Evolutionary conservation across 257 asterid genomes (phyloP), one percentile per base, ranked within the genome.

Genomic region (Mentha longifolia): DNA sequence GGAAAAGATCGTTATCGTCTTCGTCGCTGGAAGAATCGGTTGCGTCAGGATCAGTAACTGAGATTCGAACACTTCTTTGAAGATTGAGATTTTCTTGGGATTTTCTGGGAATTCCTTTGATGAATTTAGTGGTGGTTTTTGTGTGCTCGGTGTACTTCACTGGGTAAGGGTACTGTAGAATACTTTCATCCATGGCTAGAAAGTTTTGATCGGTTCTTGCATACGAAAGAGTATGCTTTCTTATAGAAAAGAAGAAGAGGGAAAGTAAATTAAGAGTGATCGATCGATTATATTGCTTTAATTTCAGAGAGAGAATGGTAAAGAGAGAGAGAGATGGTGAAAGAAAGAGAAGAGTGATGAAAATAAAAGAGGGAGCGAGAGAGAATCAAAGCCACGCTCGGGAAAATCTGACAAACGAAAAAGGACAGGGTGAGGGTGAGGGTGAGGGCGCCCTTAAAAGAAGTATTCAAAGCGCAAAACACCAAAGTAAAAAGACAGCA

Each of bases 11-110:
- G 12, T 63, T 14, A 10, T 81, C 90, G 2, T 88, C 95, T 35
- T 89, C 98, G 22, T 86, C 97, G 49, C 92, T 74, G 15, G 95
- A 85, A 5, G 98, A 92, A 55, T 92, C 98, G 0, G 97, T 88
- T 10, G 98, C 98, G 47, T 92, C 88, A 0, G 96, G 88, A 65
- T 92, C 97, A 0, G 92, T 90, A 0, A 90, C 88, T 0, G 89
- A 77, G 5, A 92, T 80, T 41, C 92, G 78, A 1, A 92, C 87
- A 0, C 85, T 80, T 67, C 37, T 88, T 0, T 84, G 88, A 11
- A 43, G 8, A 20, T 76, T 33, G n/a, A 68, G 47, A 62, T 61
- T 61, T 0, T 35, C 4, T 15, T 2, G 33, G 55, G 41, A 2
- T 52, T 55, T 82, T 25, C 62, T 82, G 14, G 79, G 74, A 70